A percentile compares a stretch with the other conserved stretches of the same genome.
phyloP scores from a whole-genome alignment of 345 rosid species.

The Dovyalis caffra region DNA sequence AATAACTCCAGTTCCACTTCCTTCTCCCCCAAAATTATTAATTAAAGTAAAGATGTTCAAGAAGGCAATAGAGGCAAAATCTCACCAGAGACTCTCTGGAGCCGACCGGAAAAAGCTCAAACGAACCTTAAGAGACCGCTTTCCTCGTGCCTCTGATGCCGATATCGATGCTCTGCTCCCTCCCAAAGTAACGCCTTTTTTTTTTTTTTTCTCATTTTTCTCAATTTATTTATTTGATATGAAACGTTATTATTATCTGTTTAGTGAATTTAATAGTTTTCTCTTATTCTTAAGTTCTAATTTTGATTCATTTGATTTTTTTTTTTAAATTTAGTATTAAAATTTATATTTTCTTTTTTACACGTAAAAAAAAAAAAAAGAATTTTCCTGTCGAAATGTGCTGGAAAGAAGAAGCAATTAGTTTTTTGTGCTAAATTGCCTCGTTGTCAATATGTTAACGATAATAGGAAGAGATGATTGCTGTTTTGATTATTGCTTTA shows the following conservation, averaged over 20 bases:
- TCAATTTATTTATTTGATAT: background rate
- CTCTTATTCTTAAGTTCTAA: too few species aligned
- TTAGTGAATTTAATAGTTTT: background rate
- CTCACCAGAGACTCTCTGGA: constrained; percentile 92
- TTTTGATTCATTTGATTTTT: too few species aligned
- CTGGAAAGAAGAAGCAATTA: background rate
- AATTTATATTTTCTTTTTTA: too few species aligned
- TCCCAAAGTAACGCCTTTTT: constrained; percentile 53
- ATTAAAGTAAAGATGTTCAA: constrained; percentile 59
- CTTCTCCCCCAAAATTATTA: too few species aligned
- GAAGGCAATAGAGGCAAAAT: constrained; percentile 87
- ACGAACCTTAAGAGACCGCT: constrained; percentile 59
- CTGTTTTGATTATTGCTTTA: background rate
- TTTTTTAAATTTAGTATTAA: background rate
- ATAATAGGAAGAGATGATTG: too few species aligned
- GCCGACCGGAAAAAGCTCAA: constrained; percentile 90
- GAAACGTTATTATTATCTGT: background rate
- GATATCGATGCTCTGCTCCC: constrained; percentile 76
- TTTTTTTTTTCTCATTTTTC: background rate
- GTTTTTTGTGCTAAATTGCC: too few species aligned
- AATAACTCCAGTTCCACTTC: too few species aligned
- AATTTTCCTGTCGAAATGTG: background rate
- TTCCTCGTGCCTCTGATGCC: constrained; percentile 65
- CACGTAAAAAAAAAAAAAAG: too few species aligned
- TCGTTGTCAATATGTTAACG: too few species aligned